Conservation (phyloP, 352 stramenopile genomes). For the Stephanocyclus meneghinianus region DNA sequence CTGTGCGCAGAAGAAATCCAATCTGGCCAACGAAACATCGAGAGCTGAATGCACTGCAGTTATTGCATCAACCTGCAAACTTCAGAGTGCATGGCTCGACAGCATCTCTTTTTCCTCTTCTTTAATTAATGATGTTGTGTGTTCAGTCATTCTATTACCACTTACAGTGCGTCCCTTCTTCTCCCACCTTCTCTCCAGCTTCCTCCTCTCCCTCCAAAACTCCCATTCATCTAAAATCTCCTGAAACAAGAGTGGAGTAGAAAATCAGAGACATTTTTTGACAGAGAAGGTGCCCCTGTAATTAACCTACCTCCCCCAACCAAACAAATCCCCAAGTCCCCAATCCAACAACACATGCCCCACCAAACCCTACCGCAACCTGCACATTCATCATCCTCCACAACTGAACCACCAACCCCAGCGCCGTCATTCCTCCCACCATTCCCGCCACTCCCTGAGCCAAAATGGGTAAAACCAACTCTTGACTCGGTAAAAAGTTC, state of each 20-base stretch:
- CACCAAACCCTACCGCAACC: constrained; percentile 27
- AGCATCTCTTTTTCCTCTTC: too few relatives aligned
- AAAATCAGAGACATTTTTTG: not conserved
- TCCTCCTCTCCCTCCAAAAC: constrained; percentile 34
- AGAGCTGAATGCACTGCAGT: too few relatives aligned
- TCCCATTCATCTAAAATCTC: constrained; percentile 46
- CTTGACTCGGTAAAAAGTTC: constrained; percentile 18
- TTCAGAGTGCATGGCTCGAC: too few relatives aligned
- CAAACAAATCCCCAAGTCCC: constrained; percentile 43
- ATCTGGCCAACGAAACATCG: too few relatives aligned
- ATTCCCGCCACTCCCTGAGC: constrained; percentile 22
- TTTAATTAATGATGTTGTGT: not conserved
- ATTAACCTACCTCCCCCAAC: constrained; percentile 9
- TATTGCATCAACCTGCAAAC: too few relatives aligned
- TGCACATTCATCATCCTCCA: constrained; percentile 21
- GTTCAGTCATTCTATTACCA: too few relatives aligned
- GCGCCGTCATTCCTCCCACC: constrained; percentile 19
- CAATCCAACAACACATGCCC: constrained; percentile 34
- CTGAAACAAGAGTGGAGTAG: not conserved
- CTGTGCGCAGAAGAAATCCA: too few relatives aligned
- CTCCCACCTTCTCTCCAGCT: constrained; percentile 24
- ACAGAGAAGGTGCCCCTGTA: not conserved
- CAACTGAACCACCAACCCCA: constrained; percentile 29
- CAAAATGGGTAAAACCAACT: constrained; percentile 27
- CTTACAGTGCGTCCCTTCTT: not conserved